These are phyloP conservation scores for Penicillium vulpinum DNA, from an alignment of 2,329 filamentous ascomycete species.

Conservation along the genomic window DNA sequence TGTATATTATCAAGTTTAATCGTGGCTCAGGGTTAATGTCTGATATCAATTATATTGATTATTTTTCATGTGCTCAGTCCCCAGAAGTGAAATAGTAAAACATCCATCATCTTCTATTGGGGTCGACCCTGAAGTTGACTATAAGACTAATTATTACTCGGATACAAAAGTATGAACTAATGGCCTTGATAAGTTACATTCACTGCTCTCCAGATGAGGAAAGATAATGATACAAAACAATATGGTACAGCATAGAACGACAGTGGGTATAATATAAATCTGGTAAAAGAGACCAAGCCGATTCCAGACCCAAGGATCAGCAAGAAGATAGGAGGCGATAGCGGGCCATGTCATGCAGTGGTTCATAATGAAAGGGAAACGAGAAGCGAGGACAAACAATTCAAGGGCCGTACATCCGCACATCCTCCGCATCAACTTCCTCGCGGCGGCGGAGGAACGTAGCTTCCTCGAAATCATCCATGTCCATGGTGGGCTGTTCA, in stretches of 20 bases:
- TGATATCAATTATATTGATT: not conserved
- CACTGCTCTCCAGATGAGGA: not conserved
- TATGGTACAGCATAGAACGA: not conserved
- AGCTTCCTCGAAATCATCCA: conserved; percentile 32
- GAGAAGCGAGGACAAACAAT: not conserved
- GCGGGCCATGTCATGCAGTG: not conserved
- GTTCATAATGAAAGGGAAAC: not conserved
- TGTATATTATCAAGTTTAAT: not conserved
- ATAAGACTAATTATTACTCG: not conserved
- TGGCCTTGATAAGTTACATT: not conserved
- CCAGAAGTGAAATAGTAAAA: not conserved
- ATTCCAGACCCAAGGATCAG: not conserved
- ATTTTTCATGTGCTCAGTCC: not conserved
- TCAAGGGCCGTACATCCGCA: conserved; percentile 39
- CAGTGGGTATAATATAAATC: conserved; percentile 3
- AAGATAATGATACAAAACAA: not conserved
- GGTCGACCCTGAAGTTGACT: not conserved
- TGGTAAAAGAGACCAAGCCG: not conserved
- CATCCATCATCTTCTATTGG: too few species aligned
- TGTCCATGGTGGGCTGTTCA: conserved; percentile 28
- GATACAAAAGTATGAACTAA: not conserved
- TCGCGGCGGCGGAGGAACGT: conserved; percentile 4
- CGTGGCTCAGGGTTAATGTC: not conserved
- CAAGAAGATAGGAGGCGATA: not conserved
- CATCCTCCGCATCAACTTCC: conserved; percentile 28